phyloP scores from a whole-genome alignment of 2,329 filamentous ascomycete species.

The Colletotrichum brevisporum region DNA sequence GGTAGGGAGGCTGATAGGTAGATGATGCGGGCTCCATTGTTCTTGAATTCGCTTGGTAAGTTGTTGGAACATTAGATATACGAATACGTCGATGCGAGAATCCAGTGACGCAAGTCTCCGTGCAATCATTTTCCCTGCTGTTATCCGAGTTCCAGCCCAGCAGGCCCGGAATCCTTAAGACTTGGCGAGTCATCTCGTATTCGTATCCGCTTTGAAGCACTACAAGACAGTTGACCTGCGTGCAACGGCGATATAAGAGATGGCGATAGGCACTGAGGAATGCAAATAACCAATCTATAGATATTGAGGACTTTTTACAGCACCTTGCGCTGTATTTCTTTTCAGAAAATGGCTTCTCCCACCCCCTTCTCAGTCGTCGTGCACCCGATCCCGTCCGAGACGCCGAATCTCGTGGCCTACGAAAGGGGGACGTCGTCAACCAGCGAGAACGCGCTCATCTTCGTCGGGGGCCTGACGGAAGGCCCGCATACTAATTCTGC shows the following conservation, averaged over 20 bases:
- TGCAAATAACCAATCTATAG: not conserved
- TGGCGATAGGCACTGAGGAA: not conserved
- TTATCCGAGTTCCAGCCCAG: no score
- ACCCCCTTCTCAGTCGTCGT: not conserved
- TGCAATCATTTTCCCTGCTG: no score
- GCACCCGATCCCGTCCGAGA: not conserved
- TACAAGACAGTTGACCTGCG: not conserved
- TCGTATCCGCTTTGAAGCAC: not conserved
- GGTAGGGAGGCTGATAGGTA: no score
- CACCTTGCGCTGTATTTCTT: not conserved
- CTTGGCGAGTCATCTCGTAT: no score
- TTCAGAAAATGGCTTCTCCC: not conserved
- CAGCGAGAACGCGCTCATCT: conserved; percentile 71
- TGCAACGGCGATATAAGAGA: not conserved
- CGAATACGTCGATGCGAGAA: no score
- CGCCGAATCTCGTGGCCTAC: not conserved
- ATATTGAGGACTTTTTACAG: not conserved
- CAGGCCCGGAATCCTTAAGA: no score
- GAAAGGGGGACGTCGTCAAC: not conserved
- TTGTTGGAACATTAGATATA: no score
- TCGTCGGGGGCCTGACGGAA: conserved; percentile 79
- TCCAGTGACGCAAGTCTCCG: no score
- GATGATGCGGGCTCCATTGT: no score
- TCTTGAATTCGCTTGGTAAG: no score
- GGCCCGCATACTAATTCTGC: conserved; percentile 76